Evolutionary conservation across 768 basidiomycete species (phyloP).

Genomic region (Sarcodon aspratus): DNA sequence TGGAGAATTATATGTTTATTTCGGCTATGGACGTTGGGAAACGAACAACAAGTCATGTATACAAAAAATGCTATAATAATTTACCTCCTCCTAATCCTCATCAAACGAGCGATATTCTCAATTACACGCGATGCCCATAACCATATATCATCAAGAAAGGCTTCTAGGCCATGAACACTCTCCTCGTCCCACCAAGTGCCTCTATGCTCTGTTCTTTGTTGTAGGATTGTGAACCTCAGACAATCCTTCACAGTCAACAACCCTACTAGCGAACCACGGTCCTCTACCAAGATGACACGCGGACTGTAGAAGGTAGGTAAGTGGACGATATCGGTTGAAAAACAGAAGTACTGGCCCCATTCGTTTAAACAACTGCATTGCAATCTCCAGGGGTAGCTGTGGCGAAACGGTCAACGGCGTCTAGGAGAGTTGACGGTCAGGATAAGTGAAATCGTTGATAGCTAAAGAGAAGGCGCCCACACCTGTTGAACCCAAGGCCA

Average conservation of each 20-base stretch:
- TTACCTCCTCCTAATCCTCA: too few species aligned
- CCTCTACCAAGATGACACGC: slow-evolving; percentile 90
- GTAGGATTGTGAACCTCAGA: slow-evolving; percentile 56
- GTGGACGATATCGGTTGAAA: neutral
- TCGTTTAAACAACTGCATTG: slow-evolving; percentile 94
- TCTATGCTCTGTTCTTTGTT: neutral
- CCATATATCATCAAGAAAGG: neutral
- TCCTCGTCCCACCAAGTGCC: neutral
- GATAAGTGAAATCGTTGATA: neutral
- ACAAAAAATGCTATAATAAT: too few species aligned
- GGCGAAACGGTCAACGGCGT: slow-evolving; percentile 91
- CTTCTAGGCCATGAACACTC: neutral
- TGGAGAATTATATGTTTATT: too few species aligned
- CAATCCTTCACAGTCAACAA: slow-evolving; percentile 96
- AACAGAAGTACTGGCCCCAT: slow-evolving; percentile 68
- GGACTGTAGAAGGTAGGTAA: slow-evolving; percentile 41
- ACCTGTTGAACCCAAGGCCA: slow-evolving; percentile 97
- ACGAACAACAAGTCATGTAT: too few species aligned
- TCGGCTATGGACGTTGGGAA: too few species aligned
- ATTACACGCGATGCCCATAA: neutral
- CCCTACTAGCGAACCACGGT: slow-evolving; percentile 72
- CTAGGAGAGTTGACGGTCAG: slow-evolving; percentile 27
- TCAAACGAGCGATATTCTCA: too few species aligned
- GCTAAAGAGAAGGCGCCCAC: slow-evolving; percentile 9
- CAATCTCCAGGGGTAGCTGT: slow-evolving; percentile 87